Percentiles rank a stretch among this genome's conserved stretches.
Conservation (phyloP, 2,329 filamentous ascomycete species). For the Fusarium sp. region DNA sequence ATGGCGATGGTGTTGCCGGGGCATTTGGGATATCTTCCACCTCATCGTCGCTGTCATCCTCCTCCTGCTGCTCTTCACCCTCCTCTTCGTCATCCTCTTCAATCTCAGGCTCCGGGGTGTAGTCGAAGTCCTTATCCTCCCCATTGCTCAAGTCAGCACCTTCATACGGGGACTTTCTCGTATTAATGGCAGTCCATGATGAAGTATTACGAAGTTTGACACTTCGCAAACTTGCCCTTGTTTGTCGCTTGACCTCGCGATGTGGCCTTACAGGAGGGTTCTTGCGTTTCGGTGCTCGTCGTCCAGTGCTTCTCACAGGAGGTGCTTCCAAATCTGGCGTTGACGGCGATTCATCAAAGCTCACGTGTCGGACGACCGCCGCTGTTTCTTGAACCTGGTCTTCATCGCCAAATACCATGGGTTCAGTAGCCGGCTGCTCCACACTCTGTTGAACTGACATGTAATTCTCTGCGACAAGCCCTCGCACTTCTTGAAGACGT, state of each 20-base stretch:
- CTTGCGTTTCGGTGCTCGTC: conserved; percentile 15
- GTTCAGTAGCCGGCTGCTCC: background rate
- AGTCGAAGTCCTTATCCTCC: background rate
- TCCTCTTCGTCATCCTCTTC: background rate
- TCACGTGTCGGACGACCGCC: background rate
- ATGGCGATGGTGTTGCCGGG: background rate
- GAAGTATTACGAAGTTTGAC: background rate
- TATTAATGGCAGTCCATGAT: conserved; percentile 14
- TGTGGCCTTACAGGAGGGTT: background rate
- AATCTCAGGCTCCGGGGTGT: background rate
- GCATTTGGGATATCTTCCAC: background rate
- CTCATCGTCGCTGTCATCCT: background rate
- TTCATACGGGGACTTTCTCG: background rate
- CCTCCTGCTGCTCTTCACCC: background rate
- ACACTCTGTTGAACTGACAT: background rate
- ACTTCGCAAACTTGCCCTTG: background rate
- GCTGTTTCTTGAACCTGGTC: background rate
- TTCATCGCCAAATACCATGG: background rate
- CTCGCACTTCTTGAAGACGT: conserved; percentile 1
- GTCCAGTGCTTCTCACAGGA: conserved; percentile 33
- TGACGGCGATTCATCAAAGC: conserved; percentile 26
- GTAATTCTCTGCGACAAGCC: background rate
- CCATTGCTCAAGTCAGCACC: background rate
- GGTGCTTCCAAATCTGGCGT: conserved; percentile 12
- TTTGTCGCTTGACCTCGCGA: background rate